These are phyloP conservation scores for Ashbya aceris DNA, from an alignment of 1,139 yeast genomes.

Conservation along the genomic window DNA sequence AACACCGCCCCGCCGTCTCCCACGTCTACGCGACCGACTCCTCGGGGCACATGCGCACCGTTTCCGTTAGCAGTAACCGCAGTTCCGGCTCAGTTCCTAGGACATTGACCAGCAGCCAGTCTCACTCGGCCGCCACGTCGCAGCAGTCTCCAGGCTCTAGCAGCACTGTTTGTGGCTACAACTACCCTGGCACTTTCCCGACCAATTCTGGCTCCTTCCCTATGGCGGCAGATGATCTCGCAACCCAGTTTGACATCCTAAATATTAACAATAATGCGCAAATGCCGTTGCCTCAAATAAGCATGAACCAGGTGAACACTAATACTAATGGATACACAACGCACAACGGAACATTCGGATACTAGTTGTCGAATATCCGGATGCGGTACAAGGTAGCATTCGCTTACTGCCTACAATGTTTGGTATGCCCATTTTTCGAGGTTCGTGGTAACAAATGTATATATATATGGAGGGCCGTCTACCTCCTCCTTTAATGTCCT, in stretches of 20 bases:
- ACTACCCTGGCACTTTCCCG: slow-evolving; percentile 28
- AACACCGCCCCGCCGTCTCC: slow-evolving; percentile 23
- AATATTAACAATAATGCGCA: slow-evolving; percentile 24
- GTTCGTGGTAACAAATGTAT: neutral
- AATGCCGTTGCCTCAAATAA: slow-evolving; percentile 25
- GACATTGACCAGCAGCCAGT: slow-evolving; percentile 9
- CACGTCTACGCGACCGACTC: slow-evolving; percentile 20
- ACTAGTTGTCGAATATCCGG: neutral
- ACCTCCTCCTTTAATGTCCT: neutral
- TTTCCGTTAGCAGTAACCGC: slow-evolving; percentile 26
- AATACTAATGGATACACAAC: neutral
- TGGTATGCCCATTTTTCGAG: neutral
- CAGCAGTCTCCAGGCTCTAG: slow-evolving; percentile 2
- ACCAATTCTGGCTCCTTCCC: slow-evolving; percentile 5
- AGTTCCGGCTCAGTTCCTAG: slow-evolving; percentile 26
- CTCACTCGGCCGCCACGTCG: slow-evolving; percentile 6
- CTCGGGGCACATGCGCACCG: slow-evolving; percentile 23
- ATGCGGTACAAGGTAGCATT: neutral
- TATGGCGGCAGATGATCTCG: slow-evolving; percentile 20
- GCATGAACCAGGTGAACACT: slow-evolving; percentile 10
- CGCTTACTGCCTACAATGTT: neutral
- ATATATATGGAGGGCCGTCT: neutral
- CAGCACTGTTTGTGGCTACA: slow-evolving; percentile 16
- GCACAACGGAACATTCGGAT: slow-evolving; percentile 1
- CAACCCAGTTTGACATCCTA: slow-evolving; percentile 25